These are phyloP conservation scores for Pseudocercospora vitis DNA, from an alignment of 2,329 filamentous ascomycete genomes.

Conservation along the genomic window DNA sequence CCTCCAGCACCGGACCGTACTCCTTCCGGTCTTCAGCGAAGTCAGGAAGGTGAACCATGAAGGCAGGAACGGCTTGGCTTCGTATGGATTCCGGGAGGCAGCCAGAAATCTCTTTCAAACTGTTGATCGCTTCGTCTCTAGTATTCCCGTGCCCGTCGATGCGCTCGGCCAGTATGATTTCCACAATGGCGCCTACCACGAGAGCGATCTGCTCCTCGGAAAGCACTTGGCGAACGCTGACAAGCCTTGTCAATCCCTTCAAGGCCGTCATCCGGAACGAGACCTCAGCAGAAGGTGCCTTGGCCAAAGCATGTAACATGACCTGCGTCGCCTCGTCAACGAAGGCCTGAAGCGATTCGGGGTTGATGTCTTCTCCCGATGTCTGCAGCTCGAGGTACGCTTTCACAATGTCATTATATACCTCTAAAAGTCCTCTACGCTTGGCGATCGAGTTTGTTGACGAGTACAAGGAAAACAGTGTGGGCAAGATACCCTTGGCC, in stretches of 20 bases:
- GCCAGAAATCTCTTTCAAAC: conserved; percentile 61
- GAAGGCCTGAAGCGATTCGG: conserved; percentile 44
- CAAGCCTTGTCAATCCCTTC: conserved; percentile 46
- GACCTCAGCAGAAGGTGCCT: conserved; percentile 49
- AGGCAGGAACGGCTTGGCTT: conserved; percentile 65
- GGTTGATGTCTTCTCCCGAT: conserved; percentile 43
- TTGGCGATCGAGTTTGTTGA: conserved; percentile 62
- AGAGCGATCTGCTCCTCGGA: conserved; percentile 45
- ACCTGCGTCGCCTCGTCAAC: conserved; percentile 44
- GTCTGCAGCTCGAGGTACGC: conserved; percentile 54
- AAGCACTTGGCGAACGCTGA: conserved; percentile 44
- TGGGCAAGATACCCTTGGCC: conserved; percentile 57
- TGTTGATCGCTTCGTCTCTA: conserved; percentile 58
- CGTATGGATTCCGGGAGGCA: conserved; percentile 63
- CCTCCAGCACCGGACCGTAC: conserved; percentile 61
- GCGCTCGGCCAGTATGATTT: conserved; percentile 61
- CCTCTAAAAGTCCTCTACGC: conserved; percentile 62
- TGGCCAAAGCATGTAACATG: conserved; percentile 46
- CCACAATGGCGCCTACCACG: conserved; percentile 61
- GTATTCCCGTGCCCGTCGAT: conserved; percentile 57
- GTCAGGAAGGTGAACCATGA: conserved; percentile 63
- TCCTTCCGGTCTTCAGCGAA: conserved; percentile 42
- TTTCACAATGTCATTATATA: conserved; percentile 58
- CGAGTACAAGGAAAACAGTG: conserved; percentile 60
- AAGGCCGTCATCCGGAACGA: conserved; percentile 51